phyloP scores from a whole-genome alignment of 768 basidiomycete species.

The Mycena sanguinolenta region DNA sequence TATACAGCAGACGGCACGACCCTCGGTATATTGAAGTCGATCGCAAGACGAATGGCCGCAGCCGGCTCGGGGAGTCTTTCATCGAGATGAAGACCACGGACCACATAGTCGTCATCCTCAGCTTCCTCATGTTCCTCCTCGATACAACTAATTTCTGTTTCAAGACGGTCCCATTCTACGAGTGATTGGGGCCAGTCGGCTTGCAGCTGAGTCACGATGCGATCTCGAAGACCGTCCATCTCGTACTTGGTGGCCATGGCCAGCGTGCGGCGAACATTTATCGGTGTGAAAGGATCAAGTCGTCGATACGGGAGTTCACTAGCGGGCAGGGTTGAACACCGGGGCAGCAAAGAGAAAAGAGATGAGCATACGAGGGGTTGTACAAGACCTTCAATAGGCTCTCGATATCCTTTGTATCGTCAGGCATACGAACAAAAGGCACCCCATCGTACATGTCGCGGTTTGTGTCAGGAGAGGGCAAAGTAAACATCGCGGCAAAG shows the following conservation, averaged over 20 bases:
- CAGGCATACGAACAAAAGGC: slow-evolving; percentile 35
- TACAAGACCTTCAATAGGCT: slow-evolving; percentile 29
- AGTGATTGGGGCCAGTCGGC: slow-evolving; percentile 50
- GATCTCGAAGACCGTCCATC: slow-evolving; percentile 47
- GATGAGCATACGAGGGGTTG: slow-evolving; percentile 25
- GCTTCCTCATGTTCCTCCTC: neutral
- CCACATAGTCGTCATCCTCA: neutral
- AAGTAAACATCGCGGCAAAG: slow-evolving; percentile 35
- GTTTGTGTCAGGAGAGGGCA: slow-evolving; percentile 16
- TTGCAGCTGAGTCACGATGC: slow-evolving; percentile 47
- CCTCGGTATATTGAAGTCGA: slow-evolving; percentile 37
- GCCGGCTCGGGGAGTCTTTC: slow-evolving; percentile 40
- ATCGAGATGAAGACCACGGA: slow-evolving; percentile 26
- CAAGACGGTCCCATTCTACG: slow-evolving; percentile 40
- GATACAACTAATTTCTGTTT: slow-evolving; percentile 25
- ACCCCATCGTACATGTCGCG: slow-evolving; percentile 34
- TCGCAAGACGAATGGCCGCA: slow-evolving; percentile 44
- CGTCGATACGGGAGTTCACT: slow-evolving; percentile 35
- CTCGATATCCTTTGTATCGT: slow-evolving; percentile 33
- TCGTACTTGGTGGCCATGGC: slow-evolving; percentile 53
- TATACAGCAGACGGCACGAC: slow-evolving; percentile 49
- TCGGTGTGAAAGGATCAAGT: slow-evolving; percentile 46
- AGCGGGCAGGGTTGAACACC: neutral
- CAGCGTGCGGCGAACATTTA: slow-evolving; percentile 46
- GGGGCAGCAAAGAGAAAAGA: slow-evolving; percentile 10